Conservation (phyloP, 2,329 filamentous ascomycete species). For the Davidsoniella virescens region DNA sequence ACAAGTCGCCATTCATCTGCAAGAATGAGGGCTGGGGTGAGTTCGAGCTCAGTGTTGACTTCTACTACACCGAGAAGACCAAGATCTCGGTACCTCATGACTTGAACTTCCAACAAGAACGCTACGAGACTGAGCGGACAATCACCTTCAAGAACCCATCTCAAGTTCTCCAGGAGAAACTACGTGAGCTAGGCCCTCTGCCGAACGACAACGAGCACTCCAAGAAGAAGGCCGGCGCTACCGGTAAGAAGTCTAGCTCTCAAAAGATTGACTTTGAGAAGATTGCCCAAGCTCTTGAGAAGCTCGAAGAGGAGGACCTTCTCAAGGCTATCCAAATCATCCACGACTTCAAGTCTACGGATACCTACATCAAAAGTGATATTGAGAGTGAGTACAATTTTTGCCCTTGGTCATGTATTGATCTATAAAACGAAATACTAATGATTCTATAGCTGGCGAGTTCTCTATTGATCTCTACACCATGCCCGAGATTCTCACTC, state of each 20-base stretch:
- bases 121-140: slow-evolving; percentile 68
- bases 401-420: slow-evolving; percentile 7
- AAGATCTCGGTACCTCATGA: slow-evolving; percentile 73
- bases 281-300: slow-evolving; percentile 78
- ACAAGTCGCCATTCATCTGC: slow-evolving; percentile 74
- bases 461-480: slow-evolving; percentile 98
- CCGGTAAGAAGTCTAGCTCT: slow-evolving; percentile 61
- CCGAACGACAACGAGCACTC: slow-evolving; percentile 51
- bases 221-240: slow-evolving; percentile 46
- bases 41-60: slow-evolving; percentile 83
- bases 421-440: not conserved
- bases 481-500: slow-evolving; percentile 75
- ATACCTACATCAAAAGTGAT: slow-evolving; percentile 95
- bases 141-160: slow-evolving; percentile 89
- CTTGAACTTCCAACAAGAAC: slow-evolving; percentile 69
- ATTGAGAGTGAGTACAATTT: slow-evolving; percentile 57
- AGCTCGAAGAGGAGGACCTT: slow-evolving; percentile 81
- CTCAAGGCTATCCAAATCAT: slow-evolving; percentile 95
- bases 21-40: slow-evolving; percentile 95
- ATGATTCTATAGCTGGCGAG: slow-evolving; percentile 52
- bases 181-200: slow-evolving; percentile 76
- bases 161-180: slow-evolving; percentile 58
- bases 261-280: slow-evolving; percentile 78
- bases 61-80: slow-evolving; percentile 72
- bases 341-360: slow-evolving; percentile 85